Conservation (phyloP, 83 land plant species). For the Isoetes engelmannii region DNA sequence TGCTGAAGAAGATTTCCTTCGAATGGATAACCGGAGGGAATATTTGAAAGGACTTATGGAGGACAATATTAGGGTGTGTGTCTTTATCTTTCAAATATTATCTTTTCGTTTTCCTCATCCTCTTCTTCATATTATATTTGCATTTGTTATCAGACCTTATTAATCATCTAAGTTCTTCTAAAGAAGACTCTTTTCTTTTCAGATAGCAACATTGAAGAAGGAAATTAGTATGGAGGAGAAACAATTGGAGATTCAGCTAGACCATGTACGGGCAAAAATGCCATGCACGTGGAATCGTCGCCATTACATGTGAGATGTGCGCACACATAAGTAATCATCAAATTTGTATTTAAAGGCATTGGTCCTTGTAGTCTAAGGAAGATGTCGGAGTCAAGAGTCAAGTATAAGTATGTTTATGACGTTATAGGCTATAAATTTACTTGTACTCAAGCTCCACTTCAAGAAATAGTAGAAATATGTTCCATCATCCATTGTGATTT, state of each 20-base stretch:
- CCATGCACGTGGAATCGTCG: conserved; percentile 24
- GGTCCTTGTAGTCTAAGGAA: no score
- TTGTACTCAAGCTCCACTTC: no score
- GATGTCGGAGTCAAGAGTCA: no score
- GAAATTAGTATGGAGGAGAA: conserved; percentile 18
- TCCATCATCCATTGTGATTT: no score
- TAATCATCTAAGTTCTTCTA: not conserved
- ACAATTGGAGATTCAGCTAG: conserved; percentile 17
- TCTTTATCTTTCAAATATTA: not conserved
- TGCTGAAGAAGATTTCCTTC: conserved; percentile 5
- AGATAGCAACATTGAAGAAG: conserved; percentile 20
- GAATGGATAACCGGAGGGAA: conserved; percentile 17
- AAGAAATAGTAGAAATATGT: no score
- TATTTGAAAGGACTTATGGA: conserved; percentile 24
- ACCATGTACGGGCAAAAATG: conserved; percentile 14
- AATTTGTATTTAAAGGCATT: no score
- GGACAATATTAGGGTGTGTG: conserved; percentile 21
- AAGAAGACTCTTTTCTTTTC: not conserved
- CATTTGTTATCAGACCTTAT: not conserved
- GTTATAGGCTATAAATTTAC: no score
- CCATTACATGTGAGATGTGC: conserved; percentile 12
- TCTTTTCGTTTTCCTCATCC: not conserved
- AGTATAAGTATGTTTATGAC: no score
- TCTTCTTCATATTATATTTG: not conserved
- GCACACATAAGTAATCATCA: no score